phyloP scores from a whole-genome alignment of 306 rosid genomes.

The Nissolia schottii region DNA sequence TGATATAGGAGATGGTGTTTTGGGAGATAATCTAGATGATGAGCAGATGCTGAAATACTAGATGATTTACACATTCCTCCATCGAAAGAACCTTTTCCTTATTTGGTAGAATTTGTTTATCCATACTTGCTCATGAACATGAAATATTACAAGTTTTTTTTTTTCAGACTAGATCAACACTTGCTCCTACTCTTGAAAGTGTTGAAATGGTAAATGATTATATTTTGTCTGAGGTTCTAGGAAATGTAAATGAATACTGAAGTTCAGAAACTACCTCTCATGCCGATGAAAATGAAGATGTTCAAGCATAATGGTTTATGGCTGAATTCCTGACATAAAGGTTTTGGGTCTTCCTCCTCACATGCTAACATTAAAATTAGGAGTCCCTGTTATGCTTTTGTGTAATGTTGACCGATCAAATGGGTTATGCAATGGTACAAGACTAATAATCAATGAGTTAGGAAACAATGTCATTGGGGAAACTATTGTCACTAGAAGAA shows the following conservation, averaged over 20 bases:
- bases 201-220: not conserved
- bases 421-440: not conserved
- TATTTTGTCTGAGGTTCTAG: not conserved
- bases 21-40: too few species aligned
- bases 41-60: too few species aligned
- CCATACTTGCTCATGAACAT: not conserved
- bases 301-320: too few species aligned
- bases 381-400: not conserved
- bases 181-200: not conserved
- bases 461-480: not conserved
- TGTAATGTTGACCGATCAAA: too few species aligned
- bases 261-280: not conserved
- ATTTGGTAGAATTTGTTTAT: not conserved
- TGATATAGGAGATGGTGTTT: too few species aligned
- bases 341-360: not conserved
- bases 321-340: not conserved
- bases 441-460: not conserved
- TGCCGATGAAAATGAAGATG: not conserved
- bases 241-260: not conserved
- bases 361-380: not conserved
- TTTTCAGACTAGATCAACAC: not conserved
- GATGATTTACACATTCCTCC: too few species aligned
- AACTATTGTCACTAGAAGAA: not conserved
- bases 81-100: too few species aligned
- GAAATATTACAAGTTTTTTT: not conserved